Percentiles rank a stretch among this genome's conserved stretches.
phyloP scores from a whole-genome alignment of 2,329 filamentous ascomycete genomes.

The Myriosclerotinia scirpicola region DNA sequence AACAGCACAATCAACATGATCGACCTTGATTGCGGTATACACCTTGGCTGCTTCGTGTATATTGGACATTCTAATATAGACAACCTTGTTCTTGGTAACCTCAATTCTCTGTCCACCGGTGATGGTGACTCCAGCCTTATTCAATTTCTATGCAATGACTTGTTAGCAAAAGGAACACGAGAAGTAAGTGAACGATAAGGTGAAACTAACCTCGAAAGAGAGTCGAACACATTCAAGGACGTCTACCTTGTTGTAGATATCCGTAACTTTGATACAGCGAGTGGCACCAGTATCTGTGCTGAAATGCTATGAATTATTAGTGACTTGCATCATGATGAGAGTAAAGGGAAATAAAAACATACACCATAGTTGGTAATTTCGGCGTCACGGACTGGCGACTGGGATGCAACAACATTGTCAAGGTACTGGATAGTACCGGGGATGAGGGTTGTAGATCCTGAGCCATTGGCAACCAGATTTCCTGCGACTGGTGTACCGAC shows the following conservation, averaged over 20 bases:
- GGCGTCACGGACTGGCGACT: constrained; percentile 15
- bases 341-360: neutral
- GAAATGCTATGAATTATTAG: constrained; percentile 29
- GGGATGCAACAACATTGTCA: constrained; percentile 20
- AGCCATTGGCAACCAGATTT: constrained; percentile 22
- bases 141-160: constrained; percentile 26
- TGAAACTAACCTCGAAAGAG: constrained; percentile 31
- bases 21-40: constrained; percentile 32
- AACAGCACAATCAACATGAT: constrained; percentile 30
- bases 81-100: constrained; percentile 26
- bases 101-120: constrained; percentile 26
- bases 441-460: constrained; percentile 12
- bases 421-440: constrained; percentile 24
- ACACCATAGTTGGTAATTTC: constrained; percentile 23
- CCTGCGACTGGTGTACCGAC: neutral
- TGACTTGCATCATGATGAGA: neutral
- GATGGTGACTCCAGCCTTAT: constrained; percentile 24
- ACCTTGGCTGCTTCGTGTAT: constrained; percentile 33
- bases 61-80: constrained; percentile 31
- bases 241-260: constrained; percentile 31
- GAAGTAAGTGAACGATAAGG: neutral
- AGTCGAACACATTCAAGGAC: constrained; percentile 28
- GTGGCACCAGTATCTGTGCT: constrained; percentile 37
- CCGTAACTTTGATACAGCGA: constrained; percentile 36
- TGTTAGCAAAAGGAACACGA: constrained; percentile 17